Evolutionary conservation across 1,284 basidiomycete genomes (phyloP).

Genomic region (Irpex sp.): DNA sequence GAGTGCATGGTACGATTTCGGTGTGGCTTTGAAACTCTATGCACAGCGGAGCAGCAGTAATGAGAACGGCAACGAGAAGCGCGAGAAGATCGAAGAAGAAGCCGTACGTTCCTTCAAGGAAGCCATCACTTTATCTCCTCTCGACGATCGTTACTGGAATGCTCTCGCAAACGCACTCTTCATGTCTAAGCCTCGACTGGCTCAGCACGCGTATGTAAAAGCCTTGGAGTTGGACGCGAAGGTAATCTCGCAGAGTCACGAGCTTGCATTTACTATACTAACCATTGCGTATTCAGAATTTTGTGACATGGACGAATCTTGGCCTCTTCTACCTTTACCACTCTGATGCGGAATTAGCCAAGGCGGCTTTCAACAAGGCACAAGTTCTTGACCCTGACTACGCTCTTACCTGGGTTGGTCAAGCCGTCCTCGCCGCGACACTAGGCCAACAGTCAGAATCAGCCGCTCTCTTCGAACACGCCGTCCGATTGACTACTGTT

Average conservation of each 20-base stretch:
- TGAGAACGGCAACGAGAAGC: conserved; percentile 27
- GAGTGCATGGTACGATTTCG: conserved; percentile 79
- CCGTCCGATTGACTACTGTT: conserved; percentile 67
- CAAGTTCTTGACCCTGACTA: conserved; percentile 93
- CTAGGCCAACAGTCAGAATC: conserved; percentile 68
- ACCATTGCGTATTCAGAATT: conserved; percentile 46
- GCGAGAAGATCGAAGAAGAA: conserved; percentile 40
- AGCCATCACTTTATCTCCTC: conserved; percentile 75
- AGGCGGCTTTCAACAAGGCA: conserved; percentile 83
- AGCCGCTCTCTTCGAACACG: conserved; percentile 77
- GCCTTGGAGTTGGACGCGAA: conserved; percentile 85
- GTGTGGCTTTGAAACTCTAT: conserved; percentile 62
- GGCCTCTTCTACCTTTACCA: conserved; percentile 89
- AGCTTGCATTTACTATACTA: neutral
- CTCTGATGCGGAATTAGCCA: conserved; percentile 80
- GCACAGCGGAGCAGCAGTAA: conserved; percentile 28
- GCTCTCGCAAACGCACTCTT: conserved; percentile 78
- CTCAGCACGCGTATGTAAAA: conserved; percentile 92
- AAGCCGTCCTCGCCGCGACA: conserved; percentile 75
- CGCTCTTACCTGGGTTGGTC: conserved; percentile 90
- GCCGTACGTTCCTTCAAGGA: conserved; percentile 66
- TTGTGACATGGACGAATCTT: conserved; percentile 82
- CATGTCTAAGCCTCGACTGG: conserved; percentile 59
- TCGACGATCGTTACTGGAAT: conserved; percentile 80
- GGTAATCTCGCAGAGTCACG: conserved; percentile 32